These are phyloP conservation scores for Trichoderma parareesei DNA, from an alignment of 495 filamentous ascomycete genomes.

Conservation along the genomic window DNA sequence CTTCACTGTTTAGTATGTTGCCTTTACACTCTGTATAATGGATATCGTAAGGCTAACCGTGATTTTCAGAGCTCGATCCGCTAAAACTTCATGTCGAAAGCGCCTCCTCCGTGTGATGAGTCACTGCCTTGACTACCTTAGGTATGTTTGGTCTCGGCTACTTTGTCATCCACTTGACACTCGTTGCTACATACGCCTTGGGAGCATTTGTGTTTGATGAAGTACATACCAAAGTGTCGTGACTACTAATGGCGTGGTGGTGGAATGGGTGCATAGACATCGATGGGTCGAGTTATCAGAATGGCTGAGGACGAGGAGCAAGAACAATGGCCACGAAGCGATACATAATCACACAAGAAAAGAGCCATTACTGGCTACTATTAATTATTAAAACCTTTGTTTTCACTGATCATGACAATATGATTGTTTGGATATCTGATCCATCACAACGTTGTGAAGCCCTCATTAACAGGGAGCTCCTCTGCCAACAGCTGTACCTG, in stretches of 20 bases:
- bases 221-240: neutral
- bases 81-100: slow-evolving; percentile 6
- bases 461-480: too few species aligned
- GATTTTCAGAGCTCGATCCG: neutral
- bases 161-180: slow-evolving; percentile 9
- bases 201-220: slow-evolving; percentile 8
- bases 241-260: slow-evolving; percentile 1
- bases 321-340: neutral
- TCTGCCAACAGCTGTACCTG: too few species aligned
- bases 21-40: too few species aligned
- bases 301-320: slow-evolving; percentile 5
- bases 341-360: neutral
- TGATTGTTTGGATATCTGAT: too few species aligned
- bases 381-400: too few species aligned
- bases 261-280: slow-evolving; percentile 5
- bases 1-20: slow-evolving; percentile 3
- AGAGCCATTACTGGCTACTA: too few species aligned
- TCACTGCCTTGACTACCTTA: slow-evolving; percentile 10
- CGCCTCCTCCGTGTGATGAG: slow-evolving; percentile 6
- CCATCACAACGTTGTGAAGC: too few species aligned
- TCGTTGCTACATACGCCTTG: slow-evolving; percentile 7
- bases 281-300: slow-evolving; percentile 8
- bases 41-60: neutral
- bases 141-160: slow-evolving; percentile 1
- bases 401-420: too few species aligned